A percentile compares a stretch with the other conserved stretches of the same genome.
phyloP scores from a whole-genome alignment of 768 basidiomycete species.

The Austroboletus eburneus region DNA sequence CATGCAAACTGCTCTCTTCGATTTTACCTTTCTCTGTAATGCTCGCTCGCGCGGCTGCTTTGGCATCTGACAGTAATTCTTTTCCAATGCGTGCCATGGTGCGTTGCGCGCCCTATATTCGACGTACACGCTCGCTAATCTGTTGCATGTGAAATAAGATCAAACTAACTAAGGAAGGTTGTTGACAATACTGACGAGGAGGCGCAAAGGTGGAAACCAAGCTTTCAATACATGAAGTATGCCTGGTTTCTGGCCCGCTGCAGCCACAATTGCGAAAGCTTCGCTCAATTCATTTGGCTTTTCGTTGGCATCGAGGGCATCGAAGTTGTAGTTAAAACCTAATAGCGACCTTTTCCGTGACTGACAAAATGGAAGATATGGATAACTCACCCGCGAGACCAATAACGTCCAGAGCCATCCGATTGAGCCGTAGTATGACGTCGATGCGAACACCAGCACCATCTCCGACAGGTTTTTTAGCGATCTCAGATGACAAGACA shows the following conservation, averaged over 20 bases:
- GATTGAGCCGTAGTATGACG: constrained; percentile 31
- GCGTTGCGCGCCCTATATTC: not conserved
- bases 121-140: constrained; percentile 19
- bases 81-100: not conserved
- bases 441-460: constrained; percentile 20
- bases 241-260: not conserved
- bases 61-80: not conserved
- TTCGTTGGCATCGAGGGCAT: constrained; percentile 23
- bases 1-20: constrained; percentile 13
- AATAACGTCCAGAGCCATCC: constrained; percentile 34
- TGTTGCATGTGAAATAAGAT: constrained; percentile 3
- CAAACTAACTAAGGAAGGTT: not conserved
- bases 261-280: constrained; percentile 30
- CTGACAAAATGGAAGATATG: not conserved
- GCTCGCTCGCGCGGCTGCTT: not conserved
- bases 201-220: constrained; percentile 35
- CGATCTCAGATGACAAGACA: constrained; percentile 35
- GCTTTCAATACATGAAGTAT: constrained; percentile 32
- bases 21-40: not conserved
- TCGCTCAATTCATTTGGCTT: constrained; percentile 28
- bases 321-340: constrained; percentile 39
- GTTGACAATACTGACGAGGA: constrained; percentile 30
- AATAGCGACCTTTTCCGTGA: too few species aligned
- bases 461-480: constrained; percentile 15
- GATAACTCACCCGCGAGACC: constrained; percentile 33